These are phyloP conservation scores for Claviceps cyperi DNA, from an alignment of 2,329 filamentous ascomycete species.

Conservation along the genomic window DNA sequence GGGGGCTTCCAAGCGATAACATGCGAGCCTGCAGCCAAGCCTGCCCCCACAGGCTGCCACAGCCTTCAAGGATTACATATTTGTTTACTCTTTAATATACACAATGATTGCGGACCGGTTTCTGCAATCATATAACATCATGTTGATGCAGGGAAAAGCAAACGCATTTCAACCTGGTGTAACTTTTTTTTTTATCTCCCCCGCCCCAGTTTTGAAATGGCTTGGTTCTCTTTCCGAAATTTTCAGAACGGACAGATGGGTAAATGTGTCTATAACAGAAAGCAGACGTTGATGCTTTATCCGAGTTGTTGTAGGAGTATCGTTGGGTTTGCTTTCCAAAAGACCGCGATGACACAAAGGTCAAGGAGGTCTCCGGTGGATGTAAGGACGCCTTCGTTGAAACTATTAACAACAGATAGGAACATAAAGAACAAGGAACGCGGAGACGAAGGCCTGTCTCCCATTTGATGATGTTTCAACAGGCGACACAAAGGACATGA, in stretches of 20 bases:
- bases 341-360: not conserved
- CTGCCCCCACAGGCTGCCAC: not conserved
- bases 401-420: not conserved
- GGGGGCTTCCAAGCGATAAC: too few relatives aligned
- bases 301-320: not conserved
- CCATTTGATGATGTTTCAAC: not conserved
- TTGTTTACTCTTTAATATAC: not conserved
- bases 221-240: not conserved
- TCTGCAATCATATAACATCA: slow-evolving; percentile 2
- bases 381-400: not conserved
- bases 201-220: not conserved
- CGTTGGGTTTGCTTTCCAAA: not conserved
- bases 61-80: not conserved
- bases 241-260: not conserved
- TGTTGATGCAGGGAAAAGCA: not conserved
- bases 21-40: not conserved
- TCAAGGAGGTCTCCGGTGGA: not conserved
- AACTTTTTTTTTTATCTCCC: not conserved
- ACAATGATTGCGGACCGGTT: not conserved
- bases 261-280: not conserved
- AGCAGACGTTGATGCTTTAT: not conserved
- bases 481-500: not conserved
- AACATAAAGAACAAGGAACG: not conserved
- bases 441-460: not conserved
- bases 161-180: not conserved